Conservation (phyloP, 768 basidiomycete species). For the Guyanaporus albipodus region DNA sequence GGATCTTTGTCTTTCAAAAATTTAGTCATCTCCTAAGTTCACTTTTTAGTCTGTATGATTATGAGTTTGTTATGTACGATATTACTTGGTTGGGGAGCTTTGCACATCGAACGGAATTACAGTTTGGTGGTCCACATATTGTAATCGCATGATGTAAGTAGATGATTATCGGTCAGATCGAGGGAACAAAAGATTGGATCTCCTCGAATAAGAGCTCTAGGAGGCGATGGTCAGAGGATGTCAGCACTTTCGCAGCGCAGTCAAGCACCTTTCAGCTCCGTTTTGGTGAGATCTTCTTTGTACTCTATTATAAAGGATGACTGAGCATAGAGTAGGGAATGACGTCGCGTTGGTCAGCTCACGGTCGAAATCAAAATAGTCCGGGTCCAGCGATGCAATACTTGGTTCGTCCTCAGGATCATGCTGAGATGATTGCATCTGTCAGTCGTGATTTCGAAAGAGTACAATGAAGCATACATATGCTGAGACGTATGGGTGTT, state of each 20-base stretch:
- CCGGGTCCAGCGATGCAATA: slow-evolving; percentile 72
- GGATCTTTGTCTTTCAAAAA: neutral
- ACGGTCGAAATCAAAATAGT: slow-evolving; percentile 91
- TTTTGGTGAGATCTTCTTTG: slow-evolving; percentile 73
- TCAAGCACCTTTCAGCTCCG: slow-evolving; percentile 57
- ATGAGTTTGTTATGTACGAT: slow-evolving; percentile 20
- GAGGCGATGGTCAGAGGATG: slow-evolving; percentile 3
- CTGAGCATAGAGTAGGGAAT: neutral
- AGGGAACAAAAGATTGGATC: slow-evolving; percentile 69
- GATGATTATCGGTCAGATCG: slow-evolving; percentile 39
- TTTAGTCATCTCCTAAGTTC: neutral
- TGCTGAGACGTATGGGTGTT: slow-evolving; percentile 77
- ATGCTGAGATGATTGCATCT: slow-evolving; percentile 43
- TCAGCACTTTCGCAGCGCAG: neutral
- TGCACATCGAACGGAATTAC: neutral
- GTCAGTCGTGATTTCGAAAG: neutral
- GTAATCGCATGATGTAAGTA: neutral
- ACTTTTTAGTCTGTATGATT: slow-evolving; percentile 15
- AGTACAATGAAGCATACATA: slow-evolving; percentile 45
- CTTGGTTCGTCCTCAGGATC: slow-evolving; percentile 88
- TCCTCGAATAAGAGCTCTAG: slow-evolving; percentile 78
- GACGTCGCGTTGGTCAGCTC: slow-evolving; percentile 25
- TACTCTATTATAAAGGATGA: slow-evolving; percentile 41
- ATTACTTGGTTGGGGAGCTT: slow-evolving; percentile 12
- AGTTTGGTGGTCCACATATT: neutral